Conservation (phyloP, 2,329 filamentous ascomycete species). For the Aureobasidium sp. region DNA sequence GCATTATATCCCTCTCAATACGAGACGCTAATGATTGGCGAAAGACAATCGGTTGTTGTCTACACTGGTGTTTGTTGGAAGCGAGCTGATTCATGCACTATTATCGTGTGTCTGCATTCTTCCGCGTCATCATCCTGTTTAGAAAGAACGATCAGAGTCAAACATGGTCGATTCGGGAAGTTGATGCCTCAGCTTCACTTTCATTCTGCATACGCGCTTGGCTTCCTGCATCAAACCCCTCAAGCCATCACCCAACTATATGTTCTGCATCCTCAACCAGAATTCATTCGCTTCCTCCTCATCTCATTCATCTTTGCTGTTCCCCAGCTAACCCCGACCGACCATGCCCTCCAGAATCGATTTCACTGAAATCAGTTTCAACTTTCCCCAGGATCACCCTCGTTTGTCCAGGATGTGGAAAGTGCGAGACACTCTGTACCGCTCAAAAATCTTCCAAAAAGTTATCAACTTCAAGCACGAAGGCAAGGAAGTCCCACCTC, state of each 20-base stretch:
- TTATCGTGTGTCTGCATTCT: not conserved
- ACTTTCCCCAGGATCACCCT: not conserved
- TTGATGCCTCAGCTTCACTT: not conserved
- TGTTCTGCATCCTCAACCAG: not conserved
- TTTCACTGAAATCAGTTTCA: not conserved
- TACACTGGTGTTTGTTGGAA: not conserved
- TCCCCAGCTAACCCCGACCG: not conserved
- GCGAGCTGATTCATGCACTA: not conserved
- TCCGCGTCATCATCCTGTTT: not conserved
- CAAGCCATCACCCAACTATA: not conserved
- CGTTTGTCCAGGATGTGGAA: not conserved
- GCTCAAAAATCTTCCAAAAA: not conserved
- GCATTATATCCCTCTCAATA: not conserved
- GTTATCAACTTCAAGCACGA: not conserved
- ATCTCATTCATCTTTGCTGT: not conserved
- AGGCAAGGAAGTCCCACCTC: not conserved
- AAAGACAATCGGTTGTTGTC: too few relatives aligned
- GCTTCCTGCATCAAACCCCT: not conserved
- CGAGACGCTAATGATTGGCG: not conserved
- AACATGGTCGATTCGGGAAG: not conserved
- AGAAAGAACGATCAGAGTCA: not conserved
- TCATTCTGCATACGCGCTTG: not conserved
- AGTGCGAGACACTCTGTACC: not conserved
- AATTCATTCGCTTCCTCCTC: not conserved
- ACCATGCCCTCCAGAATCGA: not conserved